Conservation (phyloP, 2,329 filamentous ascomycete species). For the Emericellopsis atlantica region DNA sequence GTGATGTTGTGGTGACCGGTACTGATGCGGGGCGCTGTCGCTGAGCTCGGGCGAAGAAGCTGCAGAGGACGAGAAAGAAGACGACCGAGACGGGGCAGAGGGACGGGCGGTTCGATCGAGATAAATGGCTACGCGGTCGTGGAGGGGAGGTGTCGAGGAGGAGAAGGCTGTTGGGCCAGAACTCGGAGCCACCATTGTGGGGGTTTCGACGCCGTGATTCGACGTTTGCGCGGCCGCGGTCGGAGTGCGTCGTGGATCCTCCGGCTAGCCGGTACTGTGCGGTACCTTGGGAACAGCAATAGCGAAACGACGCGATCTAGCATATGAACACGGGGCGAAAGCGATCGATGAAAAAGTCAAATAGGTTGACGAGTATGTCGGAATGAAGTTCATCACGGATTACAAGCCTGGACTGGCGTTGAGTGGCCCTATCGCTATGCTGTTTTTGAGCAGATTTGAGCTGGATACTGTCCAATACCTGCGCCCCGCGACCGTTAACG, state of each 20-base stretch:
- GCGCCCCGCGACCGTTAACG: neutral
- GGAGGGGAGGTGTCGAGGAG: slow-evolving; percentile 1
- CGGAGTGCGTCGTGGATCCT: neutral
- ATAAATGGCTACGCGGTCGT: slow-evolving; percentile 2
- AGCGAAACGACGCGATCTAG: neutral
- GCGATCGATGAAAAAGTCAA: neutral
- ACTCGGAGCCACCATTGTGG: slow-evolving; percentile 2
- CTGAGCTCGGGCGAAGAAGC: neutral
- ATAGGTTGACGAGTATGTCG: neutral
- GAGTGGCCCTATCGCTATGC: neutral
- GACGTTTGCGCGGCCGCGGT: slow-evolving; percentile 1
- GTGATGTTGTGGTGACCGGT: neutral
- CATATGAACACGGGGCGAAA: neutral
- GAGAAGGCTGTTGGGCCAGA: neutral
- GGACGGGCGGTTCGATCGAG: neutral
- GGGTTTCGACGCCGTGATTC: neutral
- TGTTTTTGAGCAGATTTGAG: slow-evolving; percentile 3
- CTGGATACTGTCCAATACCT: slow-evolving; percentile 1
- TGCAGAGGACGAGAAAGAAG: neutral
- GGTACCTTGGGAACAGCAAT: slow-evolving; percentile 4
- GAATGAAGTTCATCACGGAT: neutral
- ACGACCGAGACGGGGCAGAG: neutral
- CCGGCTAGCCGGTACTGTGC: slow-evolving; percentile 12
- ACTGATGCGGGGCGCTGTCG: neutral
- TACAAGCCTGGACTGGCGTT: neutral